Percentiles rank a stretch among this genome's conserved stretches.
These are phyloP conservation scores for Coemansia sp. DNA, from an alignment of 192 early-diverging fungal species.

Conservation along the genomic window DNA sequence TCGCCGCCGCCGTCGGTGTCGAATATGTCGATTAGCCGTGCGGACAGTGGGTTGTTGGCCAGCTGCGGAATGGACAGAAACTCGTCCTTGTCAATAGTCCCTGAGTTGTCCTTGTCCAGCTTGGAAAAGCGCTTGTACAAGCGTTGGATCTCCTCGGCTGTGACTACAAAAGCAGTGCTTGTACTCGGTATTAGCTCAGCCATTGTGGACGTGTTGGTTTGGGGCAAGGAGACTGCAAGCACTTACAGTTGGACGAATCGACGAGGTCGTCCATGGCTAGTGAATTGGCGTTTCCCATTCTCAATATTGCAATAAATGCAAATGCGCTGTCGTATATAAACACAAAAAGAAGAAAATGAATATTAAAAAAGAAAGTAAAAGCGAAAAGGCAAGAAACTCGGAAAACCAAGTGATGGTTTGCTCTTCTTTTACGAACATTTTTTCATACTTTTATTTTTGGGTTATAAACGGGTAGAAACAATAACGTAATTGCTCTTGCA, in stretches of 20 bases:
- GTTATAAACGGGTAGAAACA: too few species aligned
- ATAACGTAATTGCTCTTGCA: too few species aligned
- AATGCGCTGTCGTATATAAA: too few species aligned
- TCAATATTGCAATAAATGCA: neutral
- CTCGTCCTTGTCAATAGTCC: constrained; percentile 96
- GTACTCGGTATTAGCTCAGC: too few species aligned
- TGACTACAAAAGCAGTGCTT: constrained; percentile 44
- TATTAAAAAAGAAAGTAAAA: neutral
- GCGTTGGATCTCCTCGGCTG: constrained; percentile 93
- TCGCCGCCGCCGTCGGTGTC: constrained; percentile 98
- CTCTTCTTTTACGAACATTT: too few species aligned
- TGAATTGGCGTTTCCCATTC: constrained; percentile 54
- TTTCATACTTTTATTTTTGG: too few species aligned
- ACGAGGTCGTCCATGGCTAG: constrained; percentile 43
- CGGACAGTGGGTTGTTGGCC: constrained; percentile 95
- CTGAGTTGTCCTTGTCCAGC: constrained; percentile 96
- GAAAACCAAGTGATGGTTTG: too few species aligned
- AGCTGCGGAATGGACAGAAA: constrained; percentile 96
- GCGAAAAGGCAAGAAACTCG: too few species aligned
- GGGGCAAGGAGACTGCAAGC: neutral
- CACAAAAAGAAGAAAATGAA: constrained; percentile 1
- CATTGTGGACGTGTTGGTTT: too few species aligned
- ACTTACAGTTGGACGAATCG: constrained; percentile 49
- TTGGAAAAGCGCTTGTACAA: constrained; percentile 98
- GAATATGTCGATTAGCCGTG: constrained; percentile 94